Conservation (phyloP, 129 eudicot genomes). For the Centaurea solstitialis region DNA sequence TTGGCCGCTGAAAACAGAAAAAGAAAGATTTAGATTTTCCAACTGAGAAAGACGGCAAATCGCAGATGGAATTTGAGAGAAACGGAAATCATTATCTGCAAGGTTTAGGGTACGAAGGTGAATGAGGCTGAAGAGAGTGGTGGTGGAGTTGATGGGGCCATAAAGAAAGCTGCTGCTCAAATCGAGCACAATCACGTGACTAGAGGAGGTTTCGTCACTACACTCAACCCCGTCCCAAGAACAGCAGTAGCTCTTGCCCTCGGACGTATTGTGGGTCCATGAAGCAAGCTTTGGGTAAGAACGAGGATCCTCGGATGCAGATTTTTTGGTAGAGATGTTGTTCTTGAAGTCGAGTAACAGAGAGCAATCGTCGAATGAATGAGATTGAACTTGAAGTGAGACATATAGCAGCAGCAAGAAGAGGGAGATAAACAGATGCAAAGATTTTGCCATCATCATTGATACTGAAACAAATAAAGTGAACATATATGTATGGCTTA, state of each 20-base stretch:
- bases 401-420: neutral
- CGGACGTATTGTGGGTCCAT: neutral
- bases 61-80: conserved; percentile 27
- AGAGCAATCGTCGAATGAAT: neutral
- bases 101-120: too few relatives aligned
- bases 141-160: conserved; percentile 13
- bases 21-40: conserved; percentile 14
- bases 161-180: conserved; percentile 25
- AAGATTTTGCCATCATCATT: neutral
- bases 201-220: neutral
- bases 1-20: conserved; percentile 10
- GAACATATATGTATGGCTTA: too few relatives aligned
- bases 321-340: neutral
- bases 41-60: conserved; percentile 7
- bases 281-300: conserved; percentile 11
- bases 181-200: too few relatives aligned
- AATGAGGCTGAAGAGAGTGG: too few relatives aligned
- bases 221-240: conserved; percentile 32
- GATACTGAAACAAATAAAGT: too few relatives aligned
- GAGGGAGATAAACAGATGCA: neutral
- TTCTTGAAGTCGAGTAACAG: neutral
- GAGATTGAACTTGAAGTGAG: too few relatives aligned
- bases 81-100: conserved; percentile 9
- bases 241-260: conserved; percentile 6
- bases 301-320: neutral